These are phyloP conservation scores for Juglanconis oblonga DNA, from an alignment of 2,329 filamentous ascomycete genomes.

Conservation along the genomic window DNA sequence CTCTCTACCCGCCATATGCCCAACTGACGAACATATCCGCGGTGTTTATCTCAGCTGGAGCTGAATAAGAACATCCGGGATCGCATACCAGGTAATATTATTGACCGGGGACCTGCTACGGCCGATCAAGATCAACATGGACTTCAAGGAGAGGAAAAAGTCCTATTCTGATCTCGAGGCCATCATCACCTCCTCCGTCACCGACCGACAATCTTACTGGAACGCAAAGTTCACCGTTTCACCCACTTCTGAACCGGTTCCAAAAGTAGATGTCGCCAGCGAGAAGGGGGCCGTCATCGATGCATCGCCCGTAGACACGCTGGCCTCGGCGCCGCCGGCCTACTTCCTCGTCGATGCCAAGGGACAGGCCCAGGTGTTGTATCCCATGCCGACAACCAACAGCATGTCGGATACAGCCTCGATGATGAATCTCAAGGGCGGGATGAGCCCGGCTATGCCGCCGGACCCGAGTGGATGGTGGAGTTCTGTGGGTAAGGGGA, in stretches of 20 bases:
- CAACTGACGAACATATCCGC: background rate
- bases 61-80: background rate
- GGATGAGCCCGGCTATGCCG: background rate
- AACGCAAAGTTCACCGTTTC: constrained; percentile 14
- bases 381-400: constrained; percentile 5
- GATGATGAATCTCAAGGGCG: background rate
- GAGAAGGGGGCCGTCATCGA: background rate
- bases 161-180: constrained; percentile 15
- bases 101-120: background rate
- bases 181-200: background rate
- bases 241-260: background rate
- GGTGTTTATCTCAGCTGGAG: background rate
- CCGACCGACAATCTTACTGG: constrained; percentile 11
- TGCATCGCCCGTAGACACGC: constrained; percentile 4
- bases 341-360: constrained; percentile 15
- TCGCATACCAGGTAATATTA: background rate
- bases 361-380: constrained; percentile 10
- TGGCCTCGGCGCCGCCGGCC: constrained; percentile 3
- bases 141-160: constrained; percentile 4
- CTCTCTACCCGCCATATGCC: background rate
- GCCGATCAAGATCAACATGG: background rate
- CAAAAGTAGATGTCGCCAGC: background rate
- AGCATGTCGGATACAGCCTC: background rate
- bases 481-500: background rate
- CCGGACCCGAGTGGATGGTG: background rate